Evolutionary conservation across 2,329 filamentous ascomycete species (phyloP).

Genomic region (Fusarium transvaalense): DNA sequence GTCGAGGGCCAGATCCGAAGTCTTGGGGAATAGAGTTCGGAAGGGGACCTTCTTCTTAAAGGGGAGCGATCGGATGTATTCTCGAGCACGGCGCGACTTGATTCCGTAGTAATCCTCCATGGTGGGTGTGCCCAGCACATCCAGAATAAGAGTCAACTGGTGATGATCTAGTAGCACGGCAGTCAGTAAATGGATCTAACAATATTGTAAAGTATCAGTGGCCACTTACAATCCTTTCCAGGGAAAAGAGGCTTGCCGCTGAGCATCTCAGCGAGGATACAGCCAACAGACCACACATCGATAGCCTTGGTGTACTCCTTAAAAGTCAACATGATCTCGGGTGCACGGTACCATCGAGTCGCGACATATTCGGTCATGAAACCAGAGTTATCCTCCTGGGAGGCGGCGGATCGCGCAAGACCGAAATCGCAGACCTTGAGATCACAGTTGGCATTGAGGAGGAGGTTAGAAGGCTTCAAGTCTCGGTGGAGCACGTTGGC

Average conservation of each 20-base stretch:
- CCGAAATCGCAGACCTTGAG: slow-evolving; percentile 99
- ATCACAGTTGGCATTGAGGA: slow-evolving; percentile 98
- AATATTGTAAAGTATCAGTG: background rate
- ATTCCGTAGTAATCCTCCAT: slow-evolving; percentile 99
- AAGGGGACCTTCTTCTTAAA: slow-evolving; percentile 99
- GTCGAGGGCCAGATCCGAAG: slow-evolving; percentile 95
- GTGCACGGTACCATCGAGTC: slow-evolving; percentile 98
- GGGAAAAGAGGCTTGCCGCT: slow-evolving; percentile 98
- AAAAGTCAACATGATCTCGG: slow-evolving; percentile 99
- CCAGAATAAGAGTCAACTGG: slow-evolving; percentile 95
- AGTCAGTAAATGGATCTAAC: slow-evolving; percentile 16
- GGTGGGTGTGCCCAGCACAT: slow-evolving; percentile 96
- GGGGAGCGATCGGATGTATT: slow-evolving; percentile 97
- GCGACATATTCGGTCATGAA: slow-evolving; percentile 99
- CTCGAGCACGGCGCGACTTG: slow-evolving; percentile 95
- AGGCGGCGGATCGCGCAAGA: slow-evolving; percentile 92
- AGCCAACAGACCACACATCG: slow-evolving; percentile 98
- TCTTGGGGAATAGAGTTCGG: slow-evolving; percentile 97
- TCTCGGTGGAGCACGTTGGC: slow-evolving; percentile 98
- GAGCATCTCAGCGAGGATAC: slow-evolving; percentile 98
- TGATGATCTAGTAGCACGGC: slow-evolving; percentile 80
- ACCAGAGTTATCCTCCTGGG: slow-evolving; percentile 98
- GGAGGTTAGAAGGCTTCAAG: slow-evolving; percentile 95
- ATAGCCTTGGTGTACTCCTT: slow-evolving; percentile 99
- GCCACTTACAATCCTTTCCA: slow-evolving; percentile 90